Base-by-base conservation (phyloP, 1,284 basidiomycete genomes). In the Mycena sp. region DNA sequence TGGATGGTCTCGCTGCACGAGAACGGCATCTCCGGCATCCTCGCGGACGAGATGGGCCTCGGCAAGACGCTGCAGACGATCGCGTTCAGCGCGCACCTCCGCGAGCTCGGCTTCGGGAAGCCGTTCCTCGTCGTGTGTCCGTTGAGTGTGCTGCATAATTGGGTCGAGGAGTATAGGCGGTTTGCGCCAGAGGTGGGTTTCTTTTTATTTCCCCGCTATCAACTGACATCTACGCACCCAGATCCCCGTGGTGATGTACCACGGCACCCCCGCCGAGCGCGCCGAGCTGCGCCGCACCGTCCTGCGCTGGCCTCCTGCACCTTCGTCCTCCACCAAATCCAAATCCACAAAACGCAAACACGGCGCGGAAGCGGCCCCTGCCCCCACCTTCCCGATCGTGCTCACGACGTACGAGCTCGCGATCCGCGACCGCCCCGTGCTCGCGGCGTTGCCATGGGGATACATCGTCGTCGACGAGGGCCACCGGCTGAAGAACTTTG, bases 401-500 rank as follows among this genome's bases (percentile, higher is more conserved):
- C 77, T 98, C 26, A 98, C 96, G 16, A 97, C 95, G 6, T 98
- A 95, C 73, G 96, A 99, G 71, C 94, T 98, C 72, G 87, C 96
- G 69, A 97, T 99, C 69, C 89, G 86, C 65, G 95, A 98, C 73
- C 84, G 89, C 12, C 77, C 81, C 32, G 83, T 87, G 70, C 81
- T 97, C 32, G 79, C 85, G 5, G 83, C 85, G 53, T 90, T 91
- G 72, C 80, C 88, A 56, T 97, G 94, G 94, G 95, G 92, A 54
- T 97, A 95, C 72, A 94, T 98, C 69, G 93, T 98, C 55, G 96
- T 98, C 0, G 96, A 98, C 74, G 96, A 99, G 77, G 95, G 96
- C 0, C 96, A 99, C 76, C 84, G 96, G 25, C 77, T 99, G 70
- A 98, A 98, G 81, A 98, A 99, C 71, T 82, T 96, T 65, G 88